Percentiles rank a stretch among this genome's conserved stretches.
Conservation (phyloP, 208 protist species). For the Leptomonas pyrrhocoris region DNA sequence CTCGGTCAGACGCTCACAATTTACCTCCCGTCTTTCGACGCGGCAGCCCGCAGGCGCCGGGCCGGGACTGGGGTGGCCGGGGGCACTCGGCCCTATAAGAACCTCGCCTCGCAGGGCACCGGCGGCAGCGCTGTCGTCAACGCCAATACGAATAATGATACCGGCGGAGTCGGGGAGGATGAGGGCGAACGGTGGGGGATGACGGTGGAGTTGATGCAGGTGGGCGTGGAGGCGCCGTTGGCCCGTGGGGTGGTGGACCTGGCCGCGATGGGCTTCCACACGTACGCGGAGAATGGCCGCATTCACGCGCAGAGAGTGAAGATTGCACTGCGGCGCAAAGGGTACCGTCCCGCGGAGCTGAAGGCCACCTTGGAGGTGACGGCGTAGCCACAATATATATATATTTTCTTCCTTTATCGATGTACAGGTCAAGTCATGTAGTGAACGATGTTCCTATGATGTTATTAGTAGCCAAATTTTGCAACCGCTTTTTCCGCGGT, state of each 20-base stretch:
- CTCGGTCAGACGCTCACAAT: slow-evolving; percentile 20
- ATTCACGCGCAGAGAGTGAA: slow-evolving; percentile 13
- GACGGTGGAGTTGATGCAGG: slow-evolving; percentile 27
- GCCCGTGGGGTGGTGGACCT: slow-evolving; percentile 19
- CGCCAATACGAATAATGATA: background rate
- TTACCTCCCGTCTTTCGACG: background rate
- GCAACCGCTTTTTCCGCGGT: too few relatives aligned
- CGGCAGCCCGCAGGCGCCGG: background rate
- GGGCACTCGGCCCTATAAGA: background rate
- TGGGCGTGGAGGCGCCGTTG: slow-evolving; percentile 10
- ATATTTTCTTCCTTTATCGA: slow-evolving; percentile 5
- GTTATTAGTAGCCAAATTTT: too few relatives aligned
- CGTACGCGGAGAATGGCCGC: background rate
- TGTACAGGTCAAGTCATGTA: too few relatives aligned
- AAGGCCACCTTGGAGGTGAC: slow-evolving; percentile 23
- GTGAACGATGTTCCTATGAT: too few relatives aligned
- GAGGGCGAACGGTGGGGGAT: slow-evolving; percentile 7
- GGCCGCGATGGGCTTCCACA: background rate
- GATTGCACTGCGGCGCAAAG: slow-evolving; percentile 25
- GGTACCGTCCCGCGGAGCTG: slow-evolving; percentile 29
- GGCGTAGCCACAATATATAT: background rate
- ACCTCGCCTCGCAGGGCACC: background rate
- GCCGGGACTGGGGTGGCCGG: background rate
- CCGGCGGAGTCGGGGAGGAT: background rate
- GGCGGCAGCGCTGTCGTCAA: background rate